phyloP scores from a whole-genome alignment of 306 rosid species.

The Cicer yamashitae region DNA sequence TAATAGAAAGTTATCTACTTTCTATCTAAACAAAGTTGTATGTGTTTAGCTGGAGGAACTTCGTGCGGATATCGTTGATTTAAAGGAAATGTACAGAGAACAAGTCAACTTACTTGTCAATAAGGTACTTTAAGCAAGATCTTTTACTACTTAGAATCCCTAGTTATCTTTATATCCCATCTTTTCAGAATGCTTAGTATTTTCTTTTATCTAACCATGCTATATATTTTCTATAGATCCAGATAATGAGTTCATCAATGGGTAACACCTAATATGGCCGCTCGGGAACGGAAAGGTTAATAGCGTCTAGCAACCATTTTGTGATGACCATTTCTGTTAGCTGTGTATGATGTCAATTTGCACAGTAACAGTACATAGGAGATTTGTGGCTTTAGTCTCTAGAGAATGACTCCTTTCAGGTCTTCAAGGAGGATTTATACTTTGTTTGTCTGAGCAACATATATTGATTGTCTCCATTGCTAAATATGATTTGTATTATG shows the following conservation, averaged over 20 bases:
- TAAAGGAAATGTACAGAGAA: slow-evolving; percentile 99
- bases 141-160: slow-evolving; percentile 22
- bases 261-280: slow-evolving; percentile 37
- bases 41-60: slow-evolving; percentile 93
- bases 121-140: slow-evolving; percentile 60
- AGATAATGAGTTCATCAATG: slow-evolving; percentile 49
- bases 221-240: slow-evolving; percentile 48
- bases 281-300: slow-evolving; percentile 16
- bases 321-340: slow-evolving; percentile 36
- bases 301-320: slow-evolving; percentile 40
- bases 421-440: slow-evolving; percentile 40
- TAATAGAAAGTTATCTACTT: slow-evolving; percentile 8
- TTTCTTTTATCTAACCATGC: slow-evolving; percentile 19
- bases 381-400: slow-evolving; percentile 33
- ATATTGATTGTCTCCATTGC: slow-evolving; percentile 40
- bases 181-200: slow-evolving; percentile 17
- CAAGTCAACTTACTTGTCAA: slow-evolving; percentile 97
- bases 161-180: not conserved
- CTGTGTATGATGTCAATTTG: slow-evolving; percentile 39
- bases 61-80: slow-evolving; percentile 95
- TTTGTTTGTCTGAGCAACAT: slow-evolving; percentile 36
- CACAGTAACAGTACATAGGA: slow-evolving; percentile 37
- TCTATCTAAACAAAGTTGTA: slow-evolving; percentile 47
- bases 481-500: slow-evolving; percentile 38
- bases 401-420: slow-evolving; percentile 37